Evolutionary conservation across 805 yeast genomes (phyloP), one percentile per base, ranked within the genome.

Genomic region (Cephaloascus fragrans): DNA sequence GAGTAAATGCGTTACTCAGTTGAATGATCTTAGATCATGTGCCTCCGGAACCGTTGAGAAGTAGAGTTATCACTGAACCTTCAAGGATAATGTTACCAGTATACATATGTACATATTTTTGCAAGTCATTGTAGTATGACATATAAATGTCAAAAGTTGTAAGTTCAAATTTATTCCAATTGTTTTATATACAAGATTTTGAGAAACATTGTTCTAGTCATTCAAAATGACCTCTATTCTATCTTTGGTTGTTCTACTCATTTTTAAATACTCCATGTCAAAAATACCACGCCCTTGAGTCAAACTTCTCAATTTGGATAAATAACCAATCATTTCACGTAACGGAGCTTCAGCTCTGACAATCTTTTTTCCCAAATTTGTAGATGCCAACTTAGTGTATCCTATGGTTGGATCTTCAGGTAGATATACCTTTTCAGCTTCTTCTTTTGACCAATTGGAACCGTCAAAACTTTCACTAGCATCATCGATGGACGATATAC

Each of bases 201-300:
- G n/a, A n/a, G n/a, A n/a, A n/a, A 23, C 12, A 23, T 23, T 12
- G 12, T 12, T 8, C 15, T n/a, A 31, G n/a, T 51, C 55, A 19
- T 42, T 39, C 18, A 44, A 37, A 9, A 54, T 50, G 15, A 39
- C 37, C 12, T 45, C 46, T 26, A 69, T 52, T 41, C 83, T 60
- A 20, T 80, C 83, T 8, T 61, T 58, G 2, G 77, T 61, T 1
- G 82, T 83, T 38, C 78, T 62, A 46, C 78, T 76, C 83, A 87
- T 87, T 3, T 87, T 84, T 32, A 67, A 57, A 46, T 80, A 83
- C 12, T 74, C 70, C 95, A 90, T 85, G 43, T 77, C 77, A 56
- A 84, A 88, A 2, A 78, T 73, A 2, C 89, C 95, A 34, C 95
- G 69, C 1, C 98, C 98, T 52, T 87, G 88, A 0, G 97, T 89